Base-by-base conservation (phyloP, 2,329 filamentous ascomycete genomes). In the Phialemoniopsis sp. region DNA sequence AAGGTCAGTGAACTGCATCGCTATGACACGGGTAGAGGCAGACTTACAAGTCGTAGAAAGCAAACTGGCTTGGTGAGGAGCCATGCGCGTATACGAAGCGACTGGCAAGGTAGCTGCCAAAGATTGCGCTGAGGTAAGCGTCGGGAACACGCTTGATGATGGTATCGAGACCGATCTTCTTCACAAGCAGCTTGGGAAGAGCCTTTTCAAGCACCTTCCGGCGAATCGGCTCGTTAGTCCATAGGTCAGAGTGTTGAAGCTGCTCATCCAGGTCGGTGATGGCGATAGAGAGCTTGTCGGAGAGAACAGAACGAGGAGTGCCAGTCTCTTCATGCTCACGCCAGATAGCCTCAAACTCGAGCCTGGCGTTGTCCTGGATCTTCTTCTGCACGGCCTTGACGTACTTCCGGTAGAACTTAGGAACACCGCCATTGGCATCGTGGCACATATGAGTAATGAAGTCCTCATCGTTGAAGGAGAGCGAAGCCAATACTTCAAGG, bases 291-390 rank as follows among this genome's bases (percentile, higher is more conserved):
- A 98, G 79, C 52, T 85, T 87, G 63, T 98, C 93, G 35, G 89
- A 95, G 40, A 98, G 75, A n/a, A 90, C 80, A 45, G 89, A 94
- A 46, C 90, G 81, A 16, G 88, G 68, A 39, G 82, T 72, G 38
- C 88, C 87, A 2, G 87, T 95, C 59, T 82, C 67, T 64, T 93
- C 82, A 58, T 95, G 81, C 65, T 98, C 93, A 49, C 88, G 82
- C 93, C 93, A 98, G 67, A 98, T 94, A 32, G 93, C 93, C 68
- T 98, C 93, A 52, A 98, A 98, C 64, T 98, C 93, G 29, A 98
- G 80, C 13, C 80, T 73, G 3, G 93, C 93, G 52, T 98, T 98
- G 53, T 89, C 82, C 63, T 87, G 81, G 60, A 98, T 97, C 57
- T 85, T 89, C 47, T 80, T 77, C 66, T 98, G 93, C 3, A 98